phyloP scores from a whole-genome alignment of 2,329 filamentous ascomycete genomes.

The Clarireedia hainanense region DNA sequence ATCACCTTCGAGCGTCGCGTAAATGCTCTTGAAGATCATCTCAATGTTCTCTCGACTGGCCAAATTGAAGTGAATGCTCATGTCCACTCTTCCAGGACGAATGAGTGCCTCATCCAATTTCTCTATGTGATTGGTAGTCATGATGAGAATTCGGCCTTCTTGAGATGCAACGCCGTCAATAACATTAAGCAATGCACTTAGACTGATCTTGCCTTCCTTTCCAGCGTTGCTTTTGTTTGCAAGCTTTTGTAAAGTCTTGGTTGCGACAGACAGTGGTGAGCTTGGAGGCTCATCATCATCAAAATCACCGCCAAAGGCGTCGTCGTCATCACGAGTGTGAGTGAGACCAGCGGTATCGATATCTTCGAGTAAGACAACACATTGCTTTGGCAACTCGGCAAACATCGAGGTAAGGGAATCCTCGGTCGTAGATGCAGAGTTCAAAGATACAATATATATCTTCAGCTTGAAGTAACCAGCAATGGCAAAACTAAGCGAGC shows the following conservation, averaged over 20 bases:
- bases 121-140: slow-evolving; percentile 62
- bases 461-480: slow-evolving; percentile 63
- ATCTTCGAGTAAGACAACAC: slow-evolving; percentile 68
- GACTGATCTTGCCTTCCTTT: slow-evolving; percentile 43
- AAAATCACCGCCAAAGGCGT: slow-evolving; percentile 9
- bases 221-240: not conserved
- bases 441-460: slow-evolving; percentile 57
- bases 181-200: slow-evolving; percentile 60
- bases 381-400: slow-evolving; percentile 57
- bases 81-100: slow-evolving; percentile 54
- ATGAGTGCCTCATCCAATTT: slow-evolving; percentile 54
- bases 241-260: not conserved
- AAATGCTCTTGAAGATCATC: slow-evolving; percentile 27
- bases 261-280: not conserved
- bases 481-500: slow-evolving; percentile 60
- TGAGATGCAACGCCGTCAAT: slow-evolving; percentile 61
- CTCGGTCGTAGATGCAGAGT: slow-evolving; percentile 52
- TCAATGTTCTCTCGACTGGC: slow-evolving; percentile 23
- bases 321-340: slow-evolving; percentile 31
- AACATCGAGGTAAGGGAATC: slow-evolving; percentile 59
- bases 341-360: slow-evolving; percentile 67
- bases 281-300: not conserved
- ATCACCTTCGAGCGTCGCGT: slow-evolving; percentile 32
- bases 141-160: slow-evolving; percentile 60
- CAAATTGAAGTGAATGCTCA: slow-evolving; percentile 46